These are phyloP conservation scores for Porpolomopsis calyptriformis DNA, from an alignment of 768 basidiomycete genomes.

Conservation along the genomic window DNA sequence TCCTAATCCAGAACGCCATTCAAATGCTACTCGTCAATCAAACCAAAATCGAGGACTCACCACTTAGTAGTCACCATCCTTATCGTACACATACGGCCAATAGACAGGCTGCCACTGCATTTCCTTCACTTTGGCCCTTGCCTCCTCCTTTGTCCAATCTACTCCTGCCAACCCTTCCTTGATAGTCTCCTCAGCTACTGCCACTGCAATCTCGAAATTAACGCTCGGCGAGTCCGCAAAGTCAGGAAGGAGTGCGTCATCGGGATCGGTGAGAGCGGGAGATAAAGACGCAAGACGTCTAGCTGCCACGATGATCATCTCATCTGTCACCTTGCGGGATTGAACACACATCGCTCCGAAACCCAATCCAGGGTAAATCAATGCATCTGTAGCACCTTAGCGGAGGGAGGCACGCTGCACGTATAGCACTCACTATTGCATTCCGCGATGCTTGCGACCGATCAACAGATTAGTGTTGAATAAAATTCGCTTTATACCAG, in stretches of 20 bases:
- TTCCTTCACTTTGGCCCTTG: slow-evolving; percentile 38
- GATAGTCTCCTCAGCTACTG: slow-evolving; percentile 70
- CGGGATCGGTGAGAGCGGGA: slow-evolving; percentile 62
- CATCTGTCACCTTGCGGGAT: slow-evolving; percentile 57
- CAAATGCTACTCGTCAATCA: no score
- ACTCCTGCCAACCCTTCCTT: slow-evolving; percentile 57
- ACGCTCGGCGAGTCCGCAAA: slow-evolving; percentile 62
- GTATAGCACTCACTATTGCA: slow-evolving; percentile 48
- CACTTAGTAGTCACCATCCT: slow-evolving; percentile 32
- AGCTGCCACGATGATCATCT: slow-evolving; percentile 83
- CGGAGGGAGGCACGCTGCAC: not conserved
- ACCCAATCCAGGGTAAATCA: slow-evolving; percentile 81
- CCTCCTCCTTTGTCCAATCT: slow-evolving; percentile 48
- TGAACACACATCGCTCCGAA: slow-evolving; percentile 66
- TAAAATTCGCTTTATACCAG: no score
- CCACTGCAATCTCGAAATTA: slow-evolving; percentile 73
- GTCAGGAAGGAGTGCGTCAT: slow-evolving; percentile 64
- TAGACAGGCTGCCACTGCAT: slow-evolving; percentile 61
- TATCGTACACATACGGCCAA: slow-evolving; percentile 51
- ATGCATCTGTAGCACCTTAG: slow-evolving; percentile 35
- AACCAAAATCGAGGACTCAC: no score
- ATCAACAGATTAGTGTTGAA: not conserved
- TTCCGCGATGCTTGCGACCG: slow-evolving; percentile 48
- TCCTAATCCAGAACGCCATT: no score
- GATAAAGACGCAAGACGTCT: slow-evolving; percentile 64